Evolutionary conservation across 1,284 basidiomycete species (phyloP).

Genomic region (Leccinum pseudoinsigne): DNA sequence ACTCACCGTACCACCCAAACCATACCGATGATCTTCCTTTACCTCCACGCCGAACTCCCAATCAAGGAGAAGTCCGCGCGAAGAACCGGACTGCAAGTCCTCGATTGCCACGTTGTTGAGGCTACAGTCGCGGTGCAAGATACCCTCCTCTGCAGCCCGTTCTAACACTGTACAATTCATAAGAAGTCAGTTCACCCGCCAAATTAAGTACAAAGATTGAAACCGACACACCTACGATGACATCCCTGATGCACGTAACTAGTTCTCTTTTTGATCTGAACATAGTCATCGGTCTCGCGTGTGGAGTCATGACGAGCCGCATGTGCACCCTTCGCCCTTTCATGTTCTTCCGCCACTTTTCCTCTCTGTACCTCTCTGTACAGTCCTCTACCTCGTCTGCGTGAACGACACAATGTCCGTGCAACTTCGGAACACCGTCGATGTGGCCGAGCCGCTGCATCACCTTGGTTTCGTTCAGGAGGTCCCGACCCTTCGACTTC

Average conservation of each 20-base stretch:
- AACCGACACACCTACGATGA: not conserved
- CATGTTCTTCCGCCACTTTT: not conserved
- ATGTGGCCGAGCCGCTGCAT: not conserved
- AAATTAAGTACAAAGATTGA: not conserved
- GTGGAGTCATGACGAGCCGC: not conserved
- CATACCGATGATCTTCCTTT: not conserved
- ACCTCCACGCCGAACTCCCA: conserved; percentile 5
- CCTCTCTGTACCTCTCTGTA: not conserved
- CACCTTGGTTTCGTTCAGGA: not conserved
- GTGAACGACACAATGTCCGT: not conserved
- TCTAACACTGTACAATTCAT: not conserved
- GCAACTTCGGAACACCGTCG: not conserved
- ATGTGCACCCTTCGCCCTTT: not conserved
- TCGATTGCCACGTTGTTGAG: not conserved
- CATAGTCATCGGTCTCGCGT: not conserved
- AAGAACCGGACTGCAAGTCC: not conserved
- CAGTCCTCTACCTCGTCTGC: not conserved
- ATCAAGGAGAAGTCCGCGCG: not conserved
- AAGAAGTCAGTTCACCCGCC: not conserved
- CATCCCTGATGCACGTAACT: not conserved
- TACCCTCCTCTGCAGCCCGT: not conserved
- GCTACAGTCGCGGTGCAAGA: not conserved
- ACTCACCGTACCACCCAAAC: not conserved
- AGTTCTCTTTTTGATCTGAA: conserved; percentile 2
- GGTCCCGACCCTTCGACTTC: not conserved